Evolutionary conservation across 2,329 filamentous ascomycete species (phyloP), one percentile per base, ranked within the genome.

Genomic region (Scortechinia acanthostroma): DNA sequence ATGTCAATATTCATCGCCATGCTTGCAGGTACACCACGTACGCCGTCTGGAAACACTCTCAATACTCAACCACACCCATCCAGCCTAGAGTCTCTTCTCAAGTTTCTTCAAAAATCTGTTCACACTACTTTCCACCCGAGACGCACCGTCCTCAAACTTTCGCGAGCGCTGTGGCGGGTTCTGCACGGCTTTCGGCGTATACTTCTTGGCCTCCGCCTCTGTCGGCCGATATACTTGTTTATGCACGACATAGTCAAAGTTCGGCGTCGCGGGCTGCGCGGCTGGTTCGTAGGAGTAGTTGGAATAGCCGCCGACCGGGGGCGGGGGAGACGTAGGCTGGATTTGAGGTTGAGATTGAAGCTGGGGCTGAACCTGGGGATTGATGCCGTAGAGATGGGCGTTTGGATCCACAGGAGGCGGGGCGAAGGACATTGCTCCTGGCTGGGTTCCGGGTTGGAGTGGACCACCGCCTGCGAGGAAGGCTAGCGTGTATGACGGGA

Each of bases 171-270:
- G 56, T 4, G 58, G 53, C 43, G 59, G 51, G 17, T 19, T 10
- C 35, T 10, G 10, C 25, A 30, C n/a, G 10, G 25, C 25, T n/a
- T 30, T 30, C 25, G 44, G 43, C 6, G 55, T 49, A 5, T 44
- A 30, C 42, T 60, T 61, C 33, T 67, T 59, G 20, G 59, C 55
- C 49, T 72, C 68, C 15, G 56, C 55, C 44, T 69, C 64, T 0
- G 68, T 69, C 1, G 69, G 69, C 43, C 63, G 55, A 47, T 71
- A 72, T 14, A 70, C 52, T 49, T 71, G 69, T 33, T 53, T 62
- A 51, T 73, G 69, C 6, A 71, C 53, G 48, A 66, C 61, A 46
- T 69, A 71, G 1, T 50, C 47, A 15, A 17, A 13, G 14, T 13
- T 40, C 17, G 10, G 13, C 20, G 35, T 10, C 17, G 35, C 35